Percentiles rank a stretch among this genome's conserved stretches.
These are phyloP conservation scores for Nannizzia gypsea DNA, from an alignment of 2,329 filamentous ascomycete genomes.

Conservation along the genomic window DNA sequence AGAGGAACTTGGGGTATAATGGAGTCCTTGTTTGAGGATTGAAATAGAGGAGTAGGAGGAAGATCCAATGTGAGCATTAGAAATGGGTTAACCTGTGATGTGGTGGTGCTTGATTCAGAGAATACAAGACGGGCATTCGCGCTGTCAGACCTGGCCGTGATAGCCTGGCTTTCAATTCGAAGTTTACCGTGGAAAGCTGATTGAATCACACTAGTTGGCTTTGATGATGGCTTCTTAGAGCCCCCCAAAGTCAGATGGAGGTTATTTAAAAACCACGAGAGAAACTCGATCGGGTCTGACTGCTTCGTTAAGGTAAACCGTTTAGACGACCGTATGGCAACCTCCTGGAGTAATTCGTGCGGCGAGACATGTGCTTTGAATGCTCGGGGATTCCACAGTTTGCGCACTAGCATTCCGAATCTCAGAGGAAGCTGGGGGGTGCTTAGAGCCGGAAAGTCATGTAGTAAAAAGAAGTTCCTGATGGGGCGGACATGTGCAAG, in stretches of 20 bases:
- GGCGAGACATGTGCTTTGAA: slow-evolving; percentile 96
- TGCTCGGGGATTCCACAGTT: slow-evolving; percentile 94
- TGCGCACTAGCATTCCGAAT: slow-evolving; percentile 80
- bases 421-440: slow-evolving; percentile 72
- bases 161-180: slow-evolving; percentile 84
- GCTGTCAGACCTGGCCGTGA: slow-evolving; percentile 77
- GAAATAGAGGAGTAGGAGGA: slow-evolving; percentile 83
- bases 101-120: slow-evolving; percentile 75
- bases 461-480: slow-evolving; percentile 82
- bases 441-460: slow-evolving; percentile 55
- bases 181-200: slow-evolving; percentile 86
- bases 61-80: slow-evolving; percentile 88
- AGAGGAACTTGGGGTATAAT: slow-evolving; percentile 76
- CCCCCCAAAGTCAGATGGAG: slow-evolving; percentile 85
- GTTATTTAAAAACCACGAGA: slow-evolving; percentile 96
- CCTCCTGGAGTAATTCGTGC: slow-evolving; percentile 91
- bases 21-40: slow-evolving; percentile 86
- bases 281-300: slow-evolving; percentile 90
- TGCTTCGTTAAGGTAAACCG: slow-evolving; percentile 83
- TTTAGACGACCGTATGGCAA: slow-evolving; percentile 79
- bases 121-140: slow-evolving; percentile 77
- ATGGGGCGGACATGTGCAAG: slow-evolving; percentile 81
- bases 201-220: slow-evolving; percentile 62
- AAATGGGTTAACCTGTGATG: slow-evolving; percentile 66
- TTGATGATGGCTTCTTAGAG: slow-evolving; percentile 67